phyloP scores from a whole-genome alignment of 352 stramenopile genomes.

The Pythium utonaiense region DNA sequence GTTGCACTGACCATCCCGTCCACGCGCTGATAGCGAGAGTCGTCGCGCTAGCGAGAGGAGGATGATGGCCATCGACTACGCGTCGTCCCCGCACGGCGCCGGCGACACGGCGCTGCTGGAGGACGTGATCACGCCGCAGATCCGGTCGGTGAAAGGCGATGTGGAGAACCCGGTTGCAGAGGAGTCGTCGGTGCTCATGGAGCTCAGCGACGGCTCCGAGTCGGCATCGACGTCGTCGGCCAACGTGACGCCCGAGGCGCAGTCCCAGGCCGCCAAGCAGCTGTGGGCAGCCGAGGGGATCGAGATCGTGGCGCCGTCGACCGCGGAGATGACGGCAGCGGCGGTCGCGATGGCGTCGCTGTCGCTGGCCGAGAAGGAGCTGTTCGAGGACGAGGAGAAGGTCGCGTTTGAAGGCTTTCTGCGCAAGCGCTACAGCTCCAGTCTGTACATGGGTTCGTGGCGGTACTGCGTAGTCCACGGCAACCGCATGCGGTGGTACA shows the following conservation, averaged over 20 bases:
- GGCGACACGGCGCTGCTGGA: background rate
- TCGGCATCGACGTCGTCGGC: constrained; percentile 8
- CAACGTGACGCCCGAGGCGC: constrained; percentile 9
- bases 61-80: constrained; percentile 3
- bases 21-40: too few relatives aligned
- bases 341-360: constrained; percentile 10
- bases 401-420: constrained; percentile 45
- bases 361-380: constrained; percentile 14
- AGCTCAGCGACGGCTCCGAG: constrained; percentile 14
- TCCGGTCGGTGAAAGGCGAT: background rate
- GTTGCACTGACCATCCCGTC: too few relatives aligned
- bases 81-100: background rate
- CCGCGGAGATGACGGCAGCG: background rate
- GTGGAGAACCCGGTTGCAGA: constrained; percentile 4
- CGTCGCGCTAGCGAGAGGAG: background rate
- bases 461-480: constrained; percentile 66
- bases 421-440: constrained; percentile 64
- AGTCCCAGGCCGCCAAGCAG: constrained; percentile 16
- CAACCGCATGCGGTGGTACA: constrained; percentile 64
- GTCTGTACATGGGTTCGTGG: constrained; percentile 76
- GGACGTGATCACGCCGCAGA: constrained; percentile 1
- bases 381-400: constrained; percentile 9
- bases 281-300: constrained; percentile 26
- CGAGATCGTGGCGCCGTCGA: constrained; percentile 11
- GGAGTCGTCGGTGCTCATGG: constrained; percentile 3